Conservation (phyloP, 1,139 yeast genomes). For the Suzukiozyma palmioleophila region DNA sequence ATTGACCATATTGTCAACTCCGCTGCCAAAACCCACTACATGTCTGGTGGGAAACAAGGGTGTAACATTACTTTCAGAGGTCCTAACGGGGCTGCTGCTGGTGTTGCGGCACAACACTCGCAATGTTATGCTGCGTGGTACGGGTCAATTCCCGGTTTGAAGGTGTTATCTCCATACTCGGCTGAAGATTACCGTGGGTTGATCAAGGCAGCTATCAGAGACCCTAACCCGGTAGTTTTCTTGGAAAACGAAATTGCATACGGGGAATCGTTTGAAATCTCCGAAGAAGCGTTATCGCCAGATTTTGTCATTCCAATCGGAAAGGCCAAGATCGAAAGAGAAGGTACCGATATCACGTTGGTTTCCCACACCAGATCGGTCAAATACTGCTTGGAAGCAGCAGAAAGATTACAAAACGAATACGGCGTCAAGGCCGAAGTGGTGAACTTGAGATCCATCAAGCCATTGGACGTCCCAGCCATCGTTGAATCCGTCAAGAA, state of each 20-base stretch:
- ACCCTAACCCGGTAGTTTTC: conserved; percentile 95
- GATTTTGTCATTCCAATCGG: conserved; percentile 93
- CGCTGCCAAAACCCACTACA: conserved; percentile 96
- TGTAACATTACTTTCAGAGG: conserved; percentile 98
- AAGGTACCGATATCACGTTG: conserved; percentile 85
- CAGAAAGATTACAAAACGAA: conserved; percentile 77
- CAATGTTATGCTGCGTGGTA: conserved; percentile 98
- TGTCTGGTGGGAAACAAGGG: conserved; percentile 98
- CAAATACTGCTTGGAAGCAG: conserved; percentile 81
- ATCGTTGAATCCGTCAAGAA: conserved; percentile 87
- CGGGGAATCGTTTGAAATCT: conserved; percentile 85
- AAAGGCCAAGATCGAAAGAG: conserved; percentile 90
- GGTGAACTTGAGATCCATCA: conserved; percentile 90
- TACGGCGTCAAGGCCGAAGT: conserved; percentile 92
- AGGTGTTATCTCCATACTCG: conserved; percentile 92
- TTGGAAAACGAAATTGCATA: conserved; percentile 93
- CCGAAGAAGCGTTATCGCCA: conserved; percentile 83
- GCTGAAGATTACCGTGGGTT: conserved; percentile 97
- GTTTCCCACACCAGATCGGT: conserved; percentile 93
- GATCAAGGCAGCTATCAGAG: conserved; percentile 93
- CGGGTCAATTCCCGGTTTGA: conserved; percentile 96
- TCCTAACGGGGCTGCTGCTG: conserved; percentile 99
- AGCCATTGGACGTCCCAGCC: conserved; percentile 90
- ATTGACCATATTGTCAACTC: conserved; percentile 97
- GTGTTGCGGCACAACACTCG: conserved; percentile 99